Percentiles rank a stretch among this genome's conserved stretches.
These are phyloP conservation scores for Tolypocladium paradoxum DNA, from an alignment of 2,329 filamentous ascomycete genomes.

Conservation along the genomic window DNA sequence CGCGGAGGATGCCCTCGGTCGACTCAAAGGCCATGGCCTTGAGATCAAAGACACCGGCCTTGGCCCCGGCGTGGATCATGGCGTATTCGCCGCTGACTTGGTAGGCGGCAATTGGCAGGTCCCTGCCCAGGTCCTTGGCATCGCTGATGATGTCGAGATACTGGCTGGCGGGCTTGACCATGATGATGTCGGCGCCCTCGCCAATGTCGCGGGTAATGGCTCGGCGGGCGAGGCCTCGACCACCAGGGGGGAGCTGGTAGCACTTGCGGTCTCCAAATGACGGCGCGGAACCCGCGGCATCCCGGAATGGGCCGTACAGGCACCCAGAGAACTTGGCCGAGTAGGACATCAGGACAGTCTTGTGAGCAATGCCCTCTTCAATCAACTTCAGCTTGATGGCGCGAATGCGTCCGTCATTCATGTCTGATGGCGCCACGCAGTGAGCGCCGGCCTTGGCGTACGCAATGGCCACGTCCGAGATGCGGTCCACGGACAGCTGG, in stretches of 20 bases:
- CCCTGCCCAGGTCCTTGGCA: slow-evolving; percentile 84
- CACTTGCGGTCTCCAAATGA: slow-evolving; percentile 91
- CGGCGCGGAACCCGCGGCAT: slow-evolving; percentile 83
- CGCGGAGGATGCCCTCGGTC: slow-evolving; percentile 84
- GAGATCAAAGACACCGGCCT: slow-evolving; percentile 92
- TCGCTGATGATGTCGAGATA: slow-evolving; percentile 98
- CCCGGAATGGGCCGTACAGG: slow-evolving; percentile 92
- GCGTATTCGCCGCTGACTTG: slow-evolving; percentile 96
- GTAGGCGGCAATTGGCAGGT: slow-evolving; percentile 89
- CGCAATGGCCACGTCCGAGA: slow-evolving; percentile 93
- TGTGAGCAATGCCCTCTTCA: slow-evolving; percentile 85
- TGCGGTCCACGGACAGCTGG: slow-evolving; percentile 81
- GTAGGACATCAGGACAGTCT: slow-evolving; percentile 91
- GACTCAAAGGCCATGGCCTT: slow-evolving; percentile 92
- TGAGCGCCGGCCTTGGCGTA: slow-evolving; percentile 95
- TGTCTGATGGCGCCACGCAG: slow-evolving; percentile 93
- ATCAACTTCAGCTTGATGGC: slow-evolving; percentile 98
- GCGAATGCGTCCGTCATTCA: slow-evolving; percentile 96
- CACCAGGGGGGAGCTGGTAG: slow-evolving; percentile 92
- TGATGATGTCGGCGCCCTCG: slow-evolving; percentile 95
- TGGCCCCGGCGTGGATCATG: slow-evolving; percentile 94
- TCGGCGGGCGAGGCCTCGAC: slow-evolving; percentile 79
- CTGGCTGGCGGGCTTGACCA: slow-evolving; percentile 95
- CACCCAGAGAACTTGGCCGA: slow-evolving; percentile 96
- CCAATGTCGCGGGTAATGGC: slow-evolving; percentile 83